A percentile compares a stretch with the other conserved stretches of the same genome.
These are phyloP conservation scores for Eucommia ulmoides DNA, from an alignment of 257 asterid genomes.

Conservation along the genomic window DNA sequence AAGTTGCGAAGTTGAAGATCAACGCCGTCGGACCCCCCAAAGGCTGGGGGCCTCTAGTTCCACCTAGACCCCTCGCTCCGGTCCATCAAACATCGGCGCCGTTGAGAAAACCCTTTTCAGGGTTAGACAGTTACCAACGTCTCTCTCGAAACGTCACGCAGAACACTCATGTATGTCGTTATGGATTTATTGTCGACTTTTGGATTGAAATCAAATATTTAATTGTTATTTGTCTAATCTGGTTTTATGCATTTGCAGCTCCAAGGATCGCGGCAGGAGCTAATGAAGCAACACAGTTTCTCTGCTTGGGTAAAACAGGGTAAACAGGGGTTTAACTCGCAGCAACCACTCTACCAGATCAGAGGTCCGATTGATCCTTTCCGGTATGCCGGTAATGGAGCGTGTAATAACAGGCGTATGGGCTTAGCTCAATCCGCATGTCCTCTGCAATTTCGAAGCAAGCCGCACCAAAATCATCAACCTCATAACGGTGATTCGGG, in stretches of 20 bases:
- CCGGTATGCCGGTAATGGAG: constrained; percentile 2
- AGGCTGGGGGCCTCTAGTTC: constrained; percentile 11
- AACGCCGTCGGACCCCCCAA: constrained; percentile 15
- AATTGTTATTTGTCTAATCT: no score
- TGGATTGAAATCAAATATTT: no score
- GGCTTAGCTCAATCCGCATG: constrained; percentile 22
- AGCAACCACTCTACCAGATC: constrained; percentile 13
- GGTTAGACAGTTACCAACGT: constrained; percentile 4
- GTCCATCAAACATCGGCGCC: constrained; percentile 6
- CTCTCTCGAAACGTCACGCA: background rate
- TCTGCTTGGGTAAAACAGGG: constrained; percentile 26
- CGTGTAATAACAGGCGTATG: constrained; percentile 6
- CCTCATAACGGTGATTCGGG: constrained; percentile 14
- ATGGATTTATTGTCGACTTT: no score
- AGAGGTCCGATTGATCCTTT: background rate
- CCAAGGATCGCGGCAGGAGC: no score
- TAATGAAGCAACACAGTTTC: constrained; percentile 19
- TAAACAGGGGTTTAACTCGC: constrained; percentile 7
- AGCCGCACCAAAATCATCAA: constrained; percentile 1
- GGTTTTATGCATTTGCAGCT: no score
- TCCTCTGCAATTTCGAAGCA: constrained; percentile 5
- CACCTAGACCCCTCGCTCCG: constrained; percentile 9
- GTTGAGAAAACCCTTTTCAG: constrained; percentile 6
- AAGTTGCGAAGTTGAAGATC: background rate
- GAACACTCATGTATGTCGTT: constrained; percentile 24